Conservation (phyloP, 306 rosid species). For the Sphenostylis stenocarpa region DNA sequence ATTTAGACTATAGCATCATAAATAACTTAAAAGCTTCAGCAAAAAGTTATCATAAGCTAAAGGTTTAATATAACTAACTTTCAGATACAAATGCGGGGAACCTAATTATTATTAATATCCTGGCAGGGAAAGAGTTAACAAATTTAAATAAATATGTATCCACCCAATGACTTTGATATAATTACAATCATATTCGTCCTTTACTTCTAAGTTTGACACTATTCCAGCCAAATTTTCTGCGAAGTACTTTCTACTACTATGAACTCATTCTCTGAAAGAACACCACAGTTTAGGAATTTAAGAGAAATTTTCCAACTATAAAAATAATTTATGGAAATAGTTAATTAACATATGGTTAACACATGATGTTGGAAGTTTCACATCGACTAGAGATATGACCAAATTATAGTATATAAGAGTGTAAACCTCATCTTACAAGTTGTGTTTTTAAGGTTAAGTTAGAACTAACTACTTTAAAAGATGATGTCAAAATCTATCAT, state of each 20-base stretch:
- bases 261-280: not conserved
- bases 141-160: not conserved
- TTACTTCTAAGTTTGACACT: no score
- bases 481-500: no score
- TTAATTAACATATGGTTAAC: not conserved
- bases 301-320: not conserved
- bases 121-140: not conserved
- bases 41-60: slow-evolving; percentile 5
- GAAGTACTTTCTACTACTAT: not conserved
- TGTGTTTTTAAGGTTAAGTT: no score
- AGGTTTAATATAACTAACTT: not conserved
- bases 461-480: no score
- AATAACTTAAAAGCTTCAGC: slow-evolving; percentile 1
- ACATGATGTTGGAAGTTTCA: not conserved
- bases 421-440: no score
- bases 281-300: not conserved
- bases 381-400: no score
- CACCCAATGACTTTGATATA: not conserved
- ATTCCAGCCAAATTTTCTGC: not conserved
- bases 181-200: not conserved
- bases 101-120: not conserved
- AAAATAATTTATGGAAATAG: not conserved
- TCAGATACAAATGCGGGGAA: not conserved
- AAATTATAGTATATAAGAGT: no score
- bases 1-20: not conserved